Evolutionary conservation across 2,329 filamentous ascomycete genomes (phyloP), one percentile per base, ranked within the genome.

Genomic region (Ilyonectria sp.): DNA sequence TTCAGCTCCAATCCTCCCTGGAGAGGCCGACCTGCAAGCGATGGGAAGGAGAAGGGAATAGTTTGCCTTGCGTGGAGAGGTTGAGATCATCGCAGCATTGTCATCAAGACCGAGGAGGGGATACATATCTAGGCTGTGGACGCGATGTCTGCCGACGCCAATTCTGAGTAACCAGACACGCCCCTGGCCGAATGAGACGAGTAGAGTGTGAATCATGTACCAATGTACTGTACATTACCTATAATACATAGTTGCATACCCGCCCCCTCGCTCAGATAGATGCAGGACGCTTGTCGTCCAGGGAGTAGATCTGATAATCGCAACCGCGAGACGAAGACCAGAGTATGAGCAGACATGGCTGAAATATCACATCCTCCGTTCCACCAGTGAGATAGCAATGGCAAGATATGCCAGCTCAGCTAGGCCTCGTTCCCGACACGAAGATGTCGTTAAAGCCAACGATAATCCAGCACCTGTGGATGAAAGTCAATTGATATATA

Each of bases 1-100:
- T 69, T 62, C 74, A 75, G 74, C 69, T 67, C 69, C 59, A 54
- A 57, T 62, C 31, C 47, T 68, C 64, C 49, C 55, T 46, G 62
- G 43, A 44, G 33, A 58, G 31, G 60, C 43, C 37, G 17, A 53
- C 26, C 57, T 53, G 23, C 59, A 60, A 69, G 63, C 26, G 49
- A 56, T 49, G 60, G 58, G 50, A 37, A 53, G 56, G 68, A 60
- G 43, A 46, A 54, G 49, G 33, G 40, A 21, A 37, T 46, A 47
- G 31, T 53, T 6, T 23, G 29, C 23, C 43, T 35, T 46, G 29
- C 23, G 6, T n/a, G 50, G 33, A 19, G 31, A 56, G 21, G 33
- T 6, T 17, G 35, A 44, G 21, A 17, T 23, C 21, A 15, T 56
- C 35, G 6, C 6, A 43, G 26, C 21, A 17, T 56, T 40, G 13